Base-by-base conservation (phyloP, 1,284 basidiomycete species). In the Phaffia rhodozyma region DNA sequence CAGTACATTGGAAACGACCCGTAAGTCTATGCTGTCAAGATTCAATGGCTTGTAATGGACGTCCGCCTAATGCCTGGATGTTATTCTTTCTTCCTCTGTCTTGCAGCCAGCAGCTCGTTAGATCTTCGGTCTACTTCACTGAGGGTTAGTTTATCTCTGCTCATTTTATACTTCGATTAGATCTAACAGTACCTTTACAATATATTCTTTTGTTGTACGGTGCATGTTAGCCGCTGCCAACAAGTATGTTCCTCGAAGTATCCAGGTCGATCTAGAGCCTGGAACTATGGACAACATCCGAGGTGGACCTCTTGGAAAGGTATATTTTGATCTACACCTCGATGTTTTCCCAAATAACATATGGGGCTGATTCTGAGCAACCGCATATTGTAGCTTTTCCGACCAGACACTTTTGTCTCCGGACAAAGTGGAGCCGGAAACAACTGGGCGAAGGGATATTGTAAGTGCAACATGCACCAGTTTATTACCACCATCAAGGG, bases 231-330 rank as follows among this genome's bases (percentile, higher is more conserved):
- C 73, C 61, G 68, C 70, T 49, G 71, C 74, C 11, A 76, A 80
- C 63, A 88, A 86, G 76, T 93, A 89, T 69, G 90, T 97, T n/a
- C 92, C 92, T n/a, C 83, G 92, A 61, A 91, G 89, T 69, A 83
- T 93, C 43, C 87, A 92, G 72, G 78, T 97, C 71, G 92, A 97
- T 78, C 79, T 97, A 60, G 92, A 97, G 75, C 80, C 85, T n/a
- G 89, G 89, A 34, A 93, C 96, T 21, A 86, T 87, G 72, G 85
- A 94, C 71, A 82, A 76, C 48, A 74, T 80, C 66, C 73, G 80
- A 65, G 86, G 88, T 66, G 69, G 83, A 73, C 70, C 72, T 20
- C 68, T 76, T 57, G 74, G 73, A 34, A 70, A 72, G 67, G 49
- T 66, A 27, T 48, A 38, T 23, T 25, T 9, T 43, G 5, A 23